phyloP scores from a whole-genome alignment of 2,329 filamentous ascomycete species.

The Pseudogymnoascus sp. region DNA sequence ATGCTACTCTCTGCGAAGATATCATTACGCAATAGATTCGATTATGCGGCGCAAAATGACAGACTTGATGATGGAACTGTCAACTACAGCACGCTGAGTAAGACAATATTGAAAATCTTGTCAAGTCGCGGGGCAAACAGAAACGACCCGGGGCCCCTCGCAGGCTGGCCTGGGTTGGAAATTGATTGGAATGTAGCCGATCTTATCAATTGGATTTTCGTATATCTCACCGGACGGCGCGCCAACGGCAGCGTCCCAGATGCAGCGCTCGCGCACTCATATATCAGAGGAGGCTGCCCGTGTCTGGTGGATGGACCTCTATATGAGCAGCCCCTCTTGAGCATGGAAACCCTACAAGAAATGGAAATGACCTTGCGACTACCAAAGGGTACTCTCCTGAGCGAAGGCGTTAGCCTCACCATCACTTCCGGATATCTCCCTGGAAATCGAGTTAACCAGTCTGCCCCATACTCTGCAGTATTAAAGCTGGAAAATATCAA shows the following conservation, averaged over 20 bases:
- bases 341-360: constrained; percentile 32
- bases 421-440: constrained; percentile 34
- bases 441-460: constrained; percentile 19
- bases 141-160: background rate
- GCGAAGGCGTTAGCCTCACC: constrained; percentile 48
- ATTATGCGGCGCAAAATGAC: constrained; percentile 49
- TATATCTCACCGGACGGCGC: constrained; percentile 9
- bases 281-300: constrained; percentile 19
- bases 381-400: constrained; percentile 61
- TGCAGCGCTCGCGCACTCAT: background rate
- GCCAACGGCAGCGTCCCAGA: background rate
- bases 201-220: constrained; percentile 9
- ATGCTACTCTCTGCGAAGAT: constrained; percentile 52
- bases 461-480: constrained; percentile 22
- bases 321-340: constrained; percentile 30
- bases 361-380: constrained; percentile 47
- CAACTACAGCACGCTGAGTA: constrained; percentile 65
- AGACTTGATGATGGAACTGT: constrained; percentile 60
- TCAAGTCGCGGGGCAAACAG: constrained; percentile 6
- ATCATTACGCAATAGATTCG: constrained; percentile 47
- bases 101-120: constrained; percentile 45
- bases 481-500: constrained; percentile 49
- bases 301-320: constrained; percentile 21
- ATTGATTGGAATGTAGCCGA: constrained; percentile 9
- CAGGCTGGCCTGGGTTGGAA: constrained; percentile 1